Base-by-base conservation (phyloP, 805 yeast species). In the Candida ponderosae region DNA sequence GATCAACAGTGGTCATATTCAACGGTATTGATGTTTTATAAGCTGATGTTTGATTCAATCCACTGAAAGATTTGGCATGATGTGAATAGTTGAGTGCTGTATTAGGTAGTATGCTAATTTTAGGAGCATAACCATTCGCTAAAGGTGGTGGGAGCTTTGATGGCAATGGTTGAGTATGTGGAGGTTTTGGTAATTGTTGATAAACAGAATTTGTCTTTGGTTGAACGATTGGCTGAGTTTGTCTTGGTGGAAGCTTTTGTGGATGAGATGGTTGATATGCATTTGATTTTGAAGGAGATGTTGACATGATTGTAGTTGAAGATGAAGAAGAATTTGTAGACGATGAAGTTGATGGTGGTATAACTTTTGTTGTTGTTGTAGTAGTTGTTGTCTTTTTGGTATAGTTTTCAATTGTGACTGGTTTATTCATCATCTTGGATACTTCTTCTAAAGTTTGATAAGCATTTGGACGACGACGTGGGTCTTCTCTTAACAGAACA, bases 381-480 rank as follows among this genome's bases (percentile, higher is more conserved):
- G 29, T 28, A 19, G 40, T 43, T 10, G 54, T 50, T 40, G 58
- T 57, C 32, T 44, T 33, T 36, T 61, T 45, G 38, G 67, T 62
- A 40, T 59, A 65, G 39, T 66, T 62, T 14, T 51, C 49, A 13
- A 67, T 55, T 20, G 72, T 66, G 15, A 57, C 72, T 24, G 68
- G 68, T 11, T 63, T 51, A 17, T 73, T 72, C 54, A 76, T 71
- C 73, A 83, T 73, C 35, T 65, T 65, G 42, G 81, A 75, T 6
- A 82, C 64, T 54, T 82, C 89, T 35, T 76, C 84, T 23, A 84
- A 56, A 18, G 82, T 63, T 53, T 83, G 90, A 40, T 74, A 76
- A 3, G 79, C 79, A 41, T 78, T 81, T 8, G 95, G 95, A 50
- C 95, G 70, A 39, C 75, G 66, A 32, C 73, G 64, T 4, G 93